Percentiles rank a stretch among this genome's conserved stretches.
Conservation (phyloP, 306 rosid species). For the Delonix regia region DNA sequence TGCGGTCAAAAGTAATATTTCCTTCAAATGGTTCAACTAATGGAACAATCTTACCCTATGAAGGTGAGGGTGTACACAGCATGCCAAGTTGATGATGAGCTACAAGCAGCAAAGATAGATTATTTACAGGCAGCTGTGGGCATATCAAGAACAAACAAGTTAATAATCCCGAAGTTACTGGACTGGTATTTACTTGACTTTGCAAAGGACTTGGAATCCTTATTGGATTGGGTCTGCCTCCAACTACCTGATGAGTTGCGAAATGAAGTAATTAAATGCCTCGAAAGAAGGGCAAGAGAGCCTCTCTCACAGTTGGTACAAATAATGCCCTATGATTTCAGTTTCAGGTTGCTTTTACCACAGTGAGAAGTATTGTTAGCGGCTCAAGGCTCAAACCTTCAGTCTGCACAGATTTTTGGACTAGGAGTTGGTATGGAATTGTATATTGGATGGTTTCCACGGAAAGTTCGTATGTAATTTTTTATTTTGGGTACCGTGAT, state of each 20-base stretch:
- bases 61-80: constrained; percentile 89
- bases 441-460: constrained; percentile 40
- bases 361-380: constrained; percentile 26
- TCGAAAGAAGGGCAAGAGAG: constrained; percentile 64
- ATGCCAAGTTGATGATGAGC: constrained; percentile 69
- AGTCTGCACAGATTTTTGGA: constrained; percentile 15
- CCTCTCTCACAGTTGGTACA: constrained; percentile 66
- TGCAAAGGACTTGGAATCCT: constrained; percentile 82
- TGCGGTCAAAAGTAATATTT: constrained; percentile 7
- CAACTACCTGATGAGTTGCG: constrained; percentile 74
- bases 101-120: constrained; percentile 79
- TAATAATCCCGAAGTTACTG: constrained; percentile 73
- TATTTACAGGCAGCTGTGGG: constrained; percentile 81
- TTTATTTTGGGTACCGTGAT: constrained; percentile 26
- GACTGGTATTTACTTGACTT: constrained; percentile 93
- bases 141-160: constrained; percentile 60
- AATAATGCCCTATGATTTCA: constrained; percentile 76
- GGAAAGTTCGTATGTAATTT: constrained; percentile 7
- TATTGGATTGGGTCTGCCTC: constrained; percentile 83
- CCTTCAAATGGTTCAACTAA: constrained; percentile 30
- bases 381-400: constrained; percentile 18
- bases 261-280: constrained; percentile 65
- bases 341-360: constrained; percentile 76
- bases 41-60: constrained; percentile 33
- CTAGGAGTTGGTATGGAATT: constrained; percentile 35